These are phyloP conservation scores for Cryptococcus sp. DNA, from an alignment of 1,284 basidiomycete genomes.

Conservation along the genomic window DNA sequence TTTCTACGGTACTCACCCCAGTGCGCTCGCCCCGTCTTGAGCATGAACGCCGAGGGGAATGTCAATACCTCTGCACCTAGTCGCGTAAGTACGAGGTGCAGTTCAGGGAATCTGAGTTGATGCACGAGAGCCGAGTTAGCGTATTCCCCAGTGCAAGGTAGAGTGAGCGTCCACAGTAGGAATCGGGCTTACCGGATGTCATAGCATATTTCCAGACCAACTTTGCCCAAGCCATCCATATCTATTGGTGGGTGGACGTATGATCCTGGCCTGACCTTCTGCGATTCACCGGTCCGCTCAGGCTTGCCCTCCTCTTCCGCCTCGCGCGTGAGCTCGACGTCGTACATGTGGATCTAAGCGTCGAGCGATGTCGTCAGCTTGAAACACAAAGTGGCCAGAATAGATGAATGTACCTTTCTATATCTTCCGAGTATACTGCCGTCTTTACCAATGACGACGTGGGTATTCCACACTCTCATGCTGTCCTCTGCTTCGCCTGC, in stretches of 20 bases:
- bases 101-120: conserved; percentile 54
- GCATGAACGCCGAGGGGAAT: conserved; percentile 58
- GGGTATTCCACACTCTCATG: conserved; percentile 56
- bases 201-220: conserved; percentile 59
- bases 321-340: conserved; percentile 54
- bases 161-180: background rate
- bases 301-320: conserved; percentile 27
- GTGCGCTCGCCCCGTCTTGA: conserved; percentile 54
- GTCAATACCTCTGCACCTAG: conserved; percentile 57
- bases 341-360: conserved; percentile 57
- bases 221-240: conserved; percentile 49
- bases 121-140: background rate
- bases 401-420: conserved; percentile 45
- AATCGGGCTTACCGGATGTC: conserved; percentile 52
- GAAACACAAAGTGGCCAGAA: background rate
- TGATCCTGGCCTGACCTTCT: conserved; percentile 49
- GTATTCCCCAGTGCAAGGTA: background rate
- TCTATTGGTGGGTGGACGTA: conserved; percentile 42
- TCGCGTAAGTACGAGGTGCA: conserved; percentile 52
- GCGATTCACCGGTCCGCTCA: conserved; percentile 38
- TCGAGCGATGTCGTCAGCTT: background rate
- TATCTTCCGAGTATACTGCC: conserved; percentile 53
- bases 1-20: conserved; percentile 35
- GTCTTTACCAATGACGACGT: conserved; percentile 53
- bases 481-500: conserved; percentile 17